Percentiles rank a stretch among this genome's conserved stretches.
These are phyloP conservation scores for Cercospora beticola DNA, from an alignment of 2,329 filamentous ascomycete species.

Conservation along the genomic window DNA sequence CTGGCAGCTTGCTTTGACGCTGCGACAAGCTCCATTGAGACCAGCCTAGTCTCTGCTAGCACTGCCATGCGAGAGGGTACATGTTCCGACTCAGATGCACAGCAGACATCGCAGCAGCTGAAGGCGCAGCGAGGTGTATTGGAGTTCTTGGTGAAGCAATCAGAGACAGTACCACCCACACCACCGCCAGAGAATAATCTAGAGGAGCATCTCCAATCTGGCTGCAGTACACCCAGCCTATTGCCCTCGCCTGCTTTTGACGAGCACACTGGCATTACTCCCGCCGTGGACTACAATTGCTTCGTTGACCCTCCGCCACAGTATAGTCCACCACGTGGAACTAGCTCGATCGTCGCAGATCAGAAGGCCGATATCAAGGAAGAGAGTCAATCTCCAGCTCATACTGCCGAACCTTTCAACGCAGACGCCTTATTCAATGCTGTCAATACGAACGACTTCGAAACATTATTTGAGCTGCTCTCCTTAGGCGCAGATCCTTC, in stretches of 20 bases:
- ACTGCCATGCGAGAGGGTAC: neutral
- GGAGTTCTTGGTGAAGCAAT: constrained; percentile 21
- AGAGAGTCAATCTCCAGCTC: constrained; percentile 8
- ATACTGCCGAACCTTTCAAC: constrained; percentile 15
- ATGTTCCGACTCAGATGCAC: neutral
- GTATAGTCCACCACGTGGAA: constrained; percentile 27
- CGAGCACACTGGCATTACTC: constrained; percentile 27
- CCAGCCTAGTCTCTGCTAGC: constrained; percentile 7
- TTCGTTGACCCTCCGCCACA: constrained; percentile 36
- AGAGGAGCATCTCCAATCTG: neutral
- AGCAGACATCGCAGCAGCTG: constrained; percentile 22
- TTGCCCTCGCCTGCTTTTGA: constrained; percentile 2
- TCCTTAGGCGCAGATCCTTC: constrained; percentile 20
- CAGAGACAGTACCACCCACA: constrained; percentile 19
- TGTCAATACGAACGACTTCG: constrained; percentile 26
- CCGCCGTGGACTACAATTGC: constrained; percentile 24
- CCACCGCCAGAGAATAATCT: constrained; percentile 18
- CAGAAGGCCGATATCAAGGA: constrained; percentile 24
- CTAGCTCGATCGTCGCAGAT: constrained; percentile 2
- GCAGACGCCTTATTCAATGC: constrained; percentile 28
- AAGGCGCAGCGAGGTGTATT: constrained; percentile 25
- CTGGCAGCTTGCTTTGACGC: constrained; percentile 19
- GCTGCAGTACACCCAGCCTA: neutral
- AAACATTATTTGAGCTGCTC: constrained; percentile 24
- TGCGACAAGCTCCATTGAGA: constrained; percentile 10